Base-by-base conservation (phyloP, 176 grass and related monocot species). In the Saccharum officinarum region DNA sequence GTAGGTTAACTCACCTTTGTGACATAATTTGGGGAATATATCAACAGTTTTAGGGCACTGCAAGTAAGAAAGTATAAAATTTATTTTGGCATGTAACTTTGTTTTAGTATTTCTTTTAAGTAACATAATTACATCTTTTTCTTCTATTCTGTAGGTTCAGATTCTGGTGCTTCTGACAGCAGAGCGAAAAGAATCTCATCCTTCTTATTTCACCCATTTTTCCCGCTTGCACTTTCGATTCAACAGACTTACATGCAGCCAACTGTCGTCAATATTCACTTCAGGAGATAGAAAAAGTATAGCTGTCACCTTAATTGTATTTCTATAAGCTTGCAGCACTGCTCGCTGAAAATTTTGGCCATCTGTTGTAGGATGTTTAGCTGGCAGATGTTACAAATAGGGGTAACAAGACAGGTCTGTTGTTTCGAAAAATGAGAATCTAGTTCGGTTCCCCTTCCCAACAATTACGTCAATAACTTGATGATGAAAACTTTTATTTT, bases 231-330 rank as follows among this genome's bases (percentile, higher is more conserved):
- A 50, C 88, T 98, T 73, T 98, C 96, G 10, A 89, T 98, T 81
- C 96, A 98, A 83, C 96, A 98, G 80, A 95, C 96, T 3, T 94
- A 92, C 47, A 89, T 94, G 94, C 96, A 98, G 82, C 89, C 93
- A 45, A 94, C 89, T 69, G 89, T 98, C 75, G 88, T 98, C 54
- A 98, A 98, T 88, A 84, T 98, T 69, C 96, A 98, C 92, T 91
- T 94, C 78, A 79, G 93, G 81, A 90, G 92, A 90, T 90, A 86
- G 91, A 47, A 69, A 80, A 44, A 10, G 18, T 83, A 47, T 86
- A 76, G 31, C 7, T 42, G 31, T 46, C 57, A 11, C 37, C 75
- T 69, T 65, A 73, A 28, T 60, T 90, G 84, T 90, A 80, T 75
- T 69, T 87, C 25, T 64, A 70, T 23, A 54, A 77, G 38, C 45